phyloP scores from a whole-genome alignment of 2,329 filamentous ascomycete species.

The Penicillium sp. region DNA sequence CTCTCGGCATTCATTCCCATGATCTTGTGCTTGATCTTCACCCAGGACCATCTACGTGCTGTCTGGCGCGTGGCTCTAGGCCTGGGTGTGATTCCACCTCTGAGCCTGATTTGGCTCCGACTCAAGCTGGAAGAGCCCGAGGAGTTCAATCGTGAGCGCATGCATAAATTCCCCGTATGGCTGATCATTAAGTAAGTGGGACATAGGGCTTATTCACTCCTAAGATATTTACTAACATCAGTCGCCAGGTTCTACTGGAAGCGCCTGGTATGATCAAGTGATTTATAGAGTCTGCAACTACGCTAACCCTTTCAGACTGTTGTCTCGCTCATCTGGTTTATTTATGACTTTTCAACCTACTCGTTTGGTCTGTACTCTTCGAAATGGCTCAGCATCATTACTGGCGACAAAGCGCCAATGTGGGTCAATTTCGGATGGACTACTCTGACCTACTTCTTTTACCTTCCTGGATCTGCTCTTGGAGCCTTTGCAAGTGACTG shows the following conservation, averaged over 20 bases:
- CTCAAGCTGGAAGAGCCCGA: conserved; percentile 71
- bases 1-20: conserved; percentile 72
- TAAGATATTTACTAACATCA: background rate
- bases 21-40: conserved; percentile 54
- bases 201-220: background rate
- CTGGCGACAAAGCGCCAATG: conserved; percentile 56
- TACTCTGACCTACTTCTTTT: conserved; percentile 81
- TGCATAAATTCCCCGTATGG: conserved; percentile 54
- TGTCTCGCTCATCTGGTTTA: conserved; percentile 74
- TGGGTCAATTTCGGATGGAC: conserved; percentile 84
- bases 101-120: conserved; percentile 65
- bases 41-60: conserved; percentile 60
- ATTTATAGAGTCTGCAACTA: background rate
- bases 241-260: conserved; percentile 65
- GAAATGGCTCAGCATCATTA: conserved; percentile 53
- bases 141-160: conserved; percentile 65
- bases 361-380: conserved; percentile 81
- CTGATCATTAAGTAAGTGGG: conserved; percentile 45
- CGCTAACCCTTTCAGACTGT: conserved; percentile 38
- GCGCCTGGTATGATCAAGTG: conserved; percentile 47
- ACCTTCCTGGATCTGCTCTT: conserved; percentile 72
- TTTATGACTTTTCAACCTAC: conserved; percentile 81
- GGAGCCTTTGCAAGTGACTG: conserved; percentile 73
- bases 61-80: conserved; percentile 81
- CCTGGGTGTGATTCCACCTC: conserved; percentile 69